phyloP scores from a whole-genome alignment of 2,329 filamentous ascomycete species.

The Botrytis paeoniae region DNA sequence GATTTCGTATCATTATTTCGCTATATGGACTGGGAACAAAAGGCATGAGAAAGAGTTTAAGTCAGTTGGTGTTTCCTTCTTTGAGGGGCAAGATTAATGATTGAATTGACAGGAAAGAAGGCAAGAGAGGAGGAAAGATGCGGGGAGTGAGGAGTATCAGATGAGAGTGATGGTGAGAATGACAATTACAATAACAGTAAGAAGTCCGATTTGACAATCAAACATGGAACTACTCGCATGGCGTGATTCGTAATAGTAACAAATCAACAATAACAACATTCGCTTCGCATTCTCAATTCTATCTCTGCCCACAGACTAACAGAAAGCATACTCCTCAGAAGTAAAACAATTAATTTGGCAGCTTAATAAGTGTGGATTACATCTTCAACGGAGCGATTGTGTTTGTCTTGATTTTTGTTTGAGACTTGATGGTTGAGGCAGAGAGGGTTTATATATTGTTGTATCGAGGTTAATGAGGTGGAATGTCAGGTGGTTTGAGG shows the following conservation, averaged over 20 bases:
- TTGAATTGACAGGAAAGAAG: rapidly evolving
- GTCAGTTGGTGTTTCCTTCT: too few species aligned
- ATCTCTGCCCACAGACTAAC: too few species aligned
- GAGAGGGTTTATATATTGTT: neutral
- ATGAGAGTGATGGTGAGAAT: rapidly evolving
- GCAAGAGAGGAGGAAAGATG: too few species aligned
- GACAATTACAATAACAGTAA: neutral
- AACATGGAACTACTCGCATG: rapidly evolving
- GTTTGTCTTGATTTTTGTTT: neutral
- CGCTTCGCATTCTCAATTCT: neutral
- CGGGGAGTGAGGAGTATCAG: too few species aligned
- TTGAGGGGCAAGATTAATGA: rapidly evolving
- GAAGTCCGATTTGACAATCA: neutral
- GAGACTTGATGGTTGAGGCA: neutral
- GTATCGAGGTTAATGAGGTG: rapidly evolving
- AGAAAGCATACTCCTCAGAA: rapidly evolving
- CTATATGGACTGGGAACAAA: too few species aligned
- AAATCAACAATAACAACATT: neutral
- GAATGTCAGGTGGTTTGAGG: rapidly evolving
- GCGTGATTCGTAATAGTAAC: rapidly evolving
- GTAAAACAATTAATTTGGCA: rapidly evolving
- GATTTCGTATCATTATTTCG: neutral
- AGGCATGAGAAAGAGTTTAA: too few species aligned
- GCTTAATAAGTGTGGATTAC: rapidly evolving
- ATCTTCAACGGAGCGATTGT: too few species aligned